These are phyloP conservation scores for Escallonia rubra DNA, from an alignment of 129 eudicot genomes.

Conservation along the genomic window DNA sequence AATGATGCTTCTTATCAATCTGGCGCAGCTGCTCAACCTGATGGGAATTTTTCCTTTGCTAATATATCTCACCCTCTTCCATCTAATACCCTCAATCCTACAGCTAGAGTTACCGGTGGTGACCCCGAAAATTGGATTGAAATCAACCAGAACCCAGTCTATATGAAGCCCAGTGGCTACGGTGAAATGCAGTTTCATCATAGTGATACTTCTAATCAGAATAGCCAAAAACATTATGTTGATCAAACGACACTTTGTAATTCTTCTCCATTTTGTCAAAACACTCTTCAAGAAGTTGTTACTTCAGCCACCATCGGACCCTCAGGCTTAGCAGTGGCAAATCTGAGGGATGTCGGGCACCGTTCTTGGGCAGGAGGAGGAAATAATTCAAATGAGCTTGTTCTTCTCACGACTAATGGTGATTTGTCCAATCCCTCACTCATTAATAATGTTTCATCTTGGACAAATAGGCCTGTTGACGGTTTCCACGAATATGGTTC, in stretches of 20 bases:
- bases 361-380: constrained; percentile 3
- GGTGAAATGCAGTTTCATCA: constrained; percentile 27
- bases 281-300: constrained; percentile 52
- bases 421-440: constrained; percentile 23
- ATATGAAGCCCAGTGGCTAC: constrained; percentile 20
- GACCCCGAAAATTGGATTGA: constrained; percentile 39
- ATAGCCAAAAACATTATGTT: constrained; percentile 26
- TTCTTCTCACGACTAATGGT: constrained; percentile 25
- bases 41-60: constrained; percentile 13
- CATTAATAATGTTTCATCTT: constrained; percentile 19
- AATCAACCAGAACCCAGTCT: constrained; percentile 13
- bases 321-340: constrained; percentile 21
- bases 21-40: constrained; percentile 5
- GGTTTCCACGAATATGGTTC: constrained; percentile 16
- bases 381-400: constrained; percentile 10
- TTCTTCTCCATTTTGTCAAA: constrained; percentile 38
- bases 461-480: constrained; percentile 45
- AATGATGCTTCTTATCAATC: constrained; percentile 36
- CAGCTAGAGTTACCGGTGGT: constrained; percentile 20
- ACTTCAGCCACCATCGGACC: constrained; percentile 26
- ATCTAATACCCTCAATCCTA: constrained; percentile 5
- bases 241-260: constrained; percentile 13
- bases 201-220: constrained; percentile 10
- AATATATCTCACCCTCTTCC: constrained; percentile 18
- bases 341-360: not conserved